Evolutionary conservation across 2,329 filamentous ascomycete genomes (phyloP), one percentile per base, ranked within the genome.

Genomic region (Neonectria faginata): DNA sequence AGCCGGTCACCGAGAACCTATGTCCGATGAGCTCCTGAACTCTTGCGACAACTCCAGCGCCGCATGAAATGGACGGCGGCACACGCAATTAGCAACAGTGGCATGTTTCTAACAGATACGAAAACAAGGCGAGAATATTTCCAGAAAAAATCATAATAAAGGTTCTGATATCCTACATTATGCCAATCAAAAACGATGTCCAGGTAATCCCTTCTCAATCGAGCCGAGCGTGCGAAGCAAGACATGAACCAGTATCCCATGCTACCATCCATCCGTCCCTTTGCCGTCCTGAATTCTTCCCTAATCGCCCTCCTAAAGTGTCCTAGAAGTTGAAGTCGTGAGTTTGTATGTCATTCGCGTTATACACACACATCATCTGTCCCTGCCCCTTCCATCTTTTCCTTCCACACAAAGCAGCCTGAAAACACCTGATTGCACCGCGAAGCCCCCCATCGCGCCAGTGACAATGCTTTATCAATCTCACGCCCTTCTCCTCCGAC

Each of bases 1-100:
- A 74, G 62, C 72, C 72, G 72, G 60, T 50, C 44, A 60, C 72
- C 72, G 70, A 74, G 62, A 74, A 74, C 72, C 68, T 60, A 68
- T 71, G 47, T 51, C n/a, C 27, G 25, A 29, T 64, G 31, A 60
- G 48, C 67, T 42, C 55, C 20, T 56, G n/a, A 20, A 55, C 45
- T 36, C 57, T 53, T 65, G 54, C 50, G 56, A 57, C 52, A 73
- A 69, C 64, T 70, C 62, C 41, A 12, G 8, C 18, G 16, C 12
- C 22, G 51, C 3, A 22, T 12, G 4, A 6, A 11, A 53, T 14
- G 6, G 31, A 29, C 12, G n/a, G 20, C 11, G 11, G 16, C 22
- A 54, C 41, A 16, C 25, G 42, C 25, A 3, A 39, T 41, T 5
- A 42, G 12, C 31, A 22, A 54, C 29, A 44, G 12, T 33, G 20